Base-by-base conservation (phyloP, 768 basidiomycete genomes). In the Leccinum arenicola region DNA sequence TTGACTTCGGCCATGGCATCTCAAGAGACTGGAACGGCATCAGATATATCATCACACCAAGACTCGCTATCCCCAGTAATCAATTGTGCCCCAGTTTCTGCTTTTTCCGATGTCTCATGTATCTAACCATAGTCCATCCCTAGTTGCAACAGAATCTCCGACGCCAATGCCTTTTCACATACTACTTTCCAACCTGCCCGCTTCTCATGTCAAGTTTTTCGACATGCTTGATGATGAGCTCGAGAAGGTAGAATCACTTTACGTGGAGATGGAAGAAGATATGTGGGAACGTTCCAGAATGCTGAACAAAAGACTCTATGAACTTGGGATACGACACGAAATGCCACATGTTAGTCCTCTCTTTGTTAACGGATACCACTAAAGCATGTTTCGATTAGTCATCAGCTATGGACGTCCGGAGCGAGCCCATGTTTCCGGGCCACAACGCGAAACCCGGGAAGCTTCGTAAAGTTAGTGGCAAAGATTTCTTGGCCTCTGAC, bases 211-310 rank as follows among this genome's bases (percentile, higher is more conserved):
- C 21, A 77, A 75, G 7, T 98, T 96, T 75, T 90, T 98, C 60
- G 78, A 82, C 2, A 77, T 84, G 25, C 78, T 97, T 6, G 88
- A 95, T 65, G 67, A 68, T 0, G 87, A 98, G 70, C 77, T 97
- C 3, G 86, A 89, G 14, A 96, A 95, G 70, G 85, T 97, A 4
- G 91, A 93, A 60, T 73, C 76, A 0, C 98, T 98, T 73, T 98
- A 91, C 69, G 66, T 80, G 3, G 84, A 83, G 23, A 80, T 85
- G 25, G 94, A 86, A 74, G 78, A 78, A 54, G 85, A 82, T 73
- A 87, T 82, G 83, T 74, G 73, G 3, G 68, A 68, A 3, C 80
- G 79, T 19, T 77, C 78, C 15, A 66, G 75, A 29, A 56, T 72
- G 29, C 74, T 98, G 8, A 80, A 82, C 57, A 77, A 79, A 36